Base-by-base conservation (phyloP, 1,284 basidiomycete genomes). In the Leccinum variabile region DNA sequence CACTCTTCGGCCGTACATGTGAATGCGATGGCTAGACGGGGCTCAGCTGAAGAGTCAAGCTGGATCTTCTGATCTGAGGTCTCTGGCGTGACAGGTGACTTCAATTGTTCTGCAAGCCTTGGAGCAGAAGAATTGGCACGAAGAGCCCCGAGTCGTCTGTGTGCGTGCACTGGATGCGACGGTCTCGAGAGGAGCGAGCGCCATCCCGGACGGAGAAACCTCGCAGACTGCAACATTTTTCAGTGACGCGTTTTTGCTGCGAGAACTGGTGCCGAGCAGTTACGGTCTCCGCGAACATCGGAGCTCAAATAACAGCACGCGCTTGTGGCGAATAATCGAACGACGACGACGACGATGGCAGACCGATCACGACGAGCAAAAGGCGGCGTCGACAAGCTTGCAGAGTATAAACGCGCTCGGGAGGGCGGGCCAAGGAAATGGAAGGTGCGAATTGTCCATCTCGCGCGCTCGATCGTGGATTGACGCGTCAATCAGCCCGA, bases 1-100 rank as follows among this genome's bases (percentile, higher is more conserved):
- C 96, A 98, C 1, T 82, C 83, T 16, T 81, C 70, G 2, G 87
- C 94, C 0, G 93, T 94, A 75, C 95, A 97, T 6, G 95, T 97
- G 70, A 97, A 95, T 1, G 92, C 94, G 60, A 96, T 78, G 5
- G 86, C 87, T 33, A 91, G 78, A 37, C 81, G 82, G 0, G 88
- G 88, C 65, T 88, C 85, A 13, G 18, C 2, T 30, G 68, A 41
- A 67, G 71, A 61, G n/a, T 69, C 61, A 22, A 44, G 46, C 46
- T 61, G 41, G 41, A 37, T 54, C 10, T 44, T 44, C 32, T 65
- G 59, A 39, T 63, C 60, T 11, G 60, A 54, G 28, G 59, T 50
- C 8, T 56, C 44, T 22, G 63, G 41, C 2, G 49, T 25, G n/a
- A 11, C 35, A 14, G 61, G 30, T 56, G 61, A 22, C 22, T 60